Evolutionary conservation across 225 moss, liverwort and hornwort genomes (phyloP).

Genomic region (Physcomitrium patens): DNA sequence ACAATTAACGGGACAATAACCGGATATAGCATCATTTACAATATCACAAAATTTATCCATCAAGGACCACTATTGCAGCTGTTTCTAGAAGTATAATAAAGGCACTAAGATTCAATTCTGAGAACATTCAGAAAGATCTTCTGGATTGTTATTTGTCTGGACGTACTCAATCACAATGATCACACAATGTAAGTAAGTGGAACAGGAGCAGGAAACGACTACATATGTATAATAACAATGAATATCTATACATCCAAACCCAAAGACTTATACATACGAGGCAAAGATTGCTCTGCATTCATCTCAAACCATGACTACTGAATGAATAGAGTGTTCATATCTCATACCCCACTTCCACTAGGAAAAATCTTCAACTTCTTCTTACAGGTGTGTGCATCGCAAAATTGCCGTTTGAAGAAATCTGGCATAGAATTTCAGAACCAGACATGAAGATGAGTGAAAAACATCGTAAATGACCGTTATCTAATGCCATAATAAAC

Average conservation of each 20-base stretch:
- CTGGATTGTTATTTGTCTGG: neutral
- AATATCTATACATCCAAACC: neutral
- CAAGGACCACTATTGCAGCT: neutral
- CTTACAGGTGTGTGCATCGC: slow-evolving; percentile 75
- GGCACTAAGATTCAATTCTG: neutral
- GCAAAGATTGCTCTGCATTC: slow-evolving; percentile 3
- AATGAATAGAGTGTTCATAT: slow-evolving; percentile 1
- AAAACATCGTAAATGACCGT: neutral
- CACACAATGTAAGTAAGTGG: neutral
- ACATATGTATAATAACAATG: neutral
- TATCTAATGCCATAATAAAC: neutral
- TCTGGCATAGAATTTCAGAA: slow-evolving; percentile 43
- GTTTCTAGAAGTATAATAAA: neutral
- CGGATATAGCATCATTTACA: slow-evolving; percentile 2
- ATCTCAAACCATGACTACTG: slow-evolving; percentile 5
- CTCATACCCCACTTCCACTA: slow-evolving; percentile 79
- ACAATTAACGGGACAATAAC: slow-evolving; percentile 22
- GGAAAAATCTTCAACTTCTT: slow-evolving; percentile 59
- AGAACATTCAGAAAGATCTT: neutral
- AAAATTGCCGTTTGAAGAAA: slow-evolving; percentile 82
- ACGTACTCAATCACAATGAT: neutral
- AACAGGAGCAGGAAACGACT: neutral
- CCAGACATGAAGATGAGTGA: neutral
- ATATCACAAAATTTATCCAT: neutral
- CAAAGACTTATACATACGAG: neutral